Conservation (phyloP, 768 basidiomycete genomes). For the Paxillus rubicundulus region DNA sequence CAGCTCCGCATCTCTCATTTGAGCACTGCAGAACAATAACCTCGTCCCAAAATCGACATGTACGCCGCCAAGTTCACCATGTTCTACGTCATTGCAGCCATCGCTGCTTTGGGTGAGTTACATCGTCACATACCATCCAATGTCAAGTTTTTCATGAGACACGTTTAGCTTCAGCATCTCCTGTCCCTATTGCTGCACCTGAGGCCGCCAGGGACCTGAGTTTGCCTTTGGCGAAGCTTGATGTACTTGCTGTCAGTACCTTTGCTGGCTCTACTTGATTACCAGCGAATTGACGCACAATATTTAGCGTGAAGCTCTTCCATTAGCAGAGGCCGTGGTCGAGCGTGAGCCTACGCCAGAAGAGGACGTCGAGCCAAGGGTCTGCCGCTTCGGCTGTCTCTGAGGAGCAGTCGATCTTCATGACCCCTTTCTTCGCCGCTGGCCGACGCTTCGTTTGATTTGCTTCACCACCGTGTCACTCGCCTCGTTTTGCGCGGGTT, state of each 20-base stretch:
- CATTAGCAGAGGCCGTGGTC: conserved; percentile 6
- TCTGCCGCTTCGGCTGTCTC: conserved; percentile 14
- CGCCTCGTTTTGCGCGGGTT: neutral
- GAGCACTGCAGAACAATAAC: conserved; percentile 27
- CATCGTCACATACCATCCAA: neutral
- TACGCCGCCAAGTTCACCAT: conserved; percentile 24
- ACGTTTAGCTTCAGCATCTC: conserved; percentile 26
- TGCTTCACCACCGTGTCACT: neutral
- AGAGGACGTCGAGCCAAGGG: conserved; percentile 17
- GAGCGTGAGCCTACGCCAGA: conserved; percentile 13
- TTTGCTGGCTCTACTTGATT: neutral
- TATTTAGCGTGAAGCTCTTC: conserved; percentile 11
- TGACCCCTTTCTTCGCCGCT: neutral
- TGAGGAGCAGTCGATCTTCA: neutral
- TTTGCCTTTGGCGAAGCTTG: neutral
- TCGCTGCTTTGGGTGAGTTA: conserved; percentile 26
- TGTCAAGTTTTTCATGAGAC: neutral
- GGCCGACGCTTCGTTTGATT: neutral
- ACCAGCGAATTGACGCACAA: neutral
- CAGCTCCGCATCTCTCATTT: neutral
- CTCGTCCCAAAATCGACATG: conserved; percentile 25
- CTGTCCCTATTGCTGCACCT: conserved; percentile 19
- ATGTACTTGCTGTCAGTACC: conserved; percentile 20
- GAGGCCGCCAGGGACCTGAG: conserved; percentile 1
- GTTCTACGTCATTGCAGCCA: conserved; percentile 28